Evolutionary conservation across 306 rosid species (phyloP).

Genomic region (Albizia julibrissin): DNA sequence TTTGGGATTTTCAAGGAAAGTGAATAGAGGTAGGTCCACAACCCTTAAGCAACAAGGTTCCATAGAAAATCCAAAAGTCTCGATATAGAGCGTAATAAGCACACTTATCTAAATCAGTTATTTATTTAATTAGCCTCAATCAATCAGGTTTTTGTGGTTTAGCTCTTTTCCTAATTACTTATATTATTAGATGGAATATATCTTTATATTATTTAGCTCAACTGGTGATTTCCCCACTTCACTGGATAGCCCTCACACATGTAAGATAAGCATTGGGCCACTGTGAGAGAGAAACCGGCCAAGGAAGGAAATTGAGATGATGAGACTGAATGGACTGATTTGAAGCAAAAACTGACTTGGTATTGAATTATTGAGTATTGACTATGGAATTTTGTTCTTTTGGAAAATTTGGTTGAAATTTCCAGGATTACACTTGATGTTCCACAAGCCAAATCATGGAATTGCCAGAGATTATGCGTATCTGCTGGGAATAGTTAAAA

Average conservation of each 20-base stretch:
- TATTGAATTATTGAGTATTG: background rate
- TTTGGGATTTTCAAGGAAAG: conserved; percentile 22
- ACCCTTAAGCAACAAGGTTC: conserved; percentile 18
- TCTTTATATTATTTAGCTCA: background rate
- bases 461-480: conserved; percentile 11
- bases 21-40: conserved; percentile 33
- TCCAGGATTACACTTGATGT: background rate
- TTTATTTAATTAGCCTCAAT: conserved; percentile 7
- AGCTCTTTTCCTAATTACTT: background rate
- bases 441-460: background rate
- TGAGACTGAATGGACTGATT: conserved; percentile 1
- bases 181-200: conserved; percentile 8
- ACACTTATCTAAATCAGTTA: conserved; percentile 17
- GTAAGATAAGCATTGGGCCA: background rate
- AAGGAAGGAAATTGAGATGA: background rate
- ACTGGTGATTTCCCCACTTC: conserved; percentile 1
- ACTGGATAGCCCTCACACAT: background rate
- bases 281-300: background rate
- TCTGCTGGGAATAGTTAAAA: conserved; percentile 2
- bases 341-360: background rate
- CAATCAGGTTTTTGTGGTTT: conserved; percentile 7
- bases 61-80: conserved; percentile 16
- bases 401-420: background rate
- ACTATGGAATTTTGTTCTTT: background rate
- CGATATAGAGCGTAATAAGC: conserved; percentile 14